These are phyloP conservation scores for Mucor lusitanicus DNA, from an alignment of 371 early-diverging fungal species.

Conservation along the genomic window DNA sequence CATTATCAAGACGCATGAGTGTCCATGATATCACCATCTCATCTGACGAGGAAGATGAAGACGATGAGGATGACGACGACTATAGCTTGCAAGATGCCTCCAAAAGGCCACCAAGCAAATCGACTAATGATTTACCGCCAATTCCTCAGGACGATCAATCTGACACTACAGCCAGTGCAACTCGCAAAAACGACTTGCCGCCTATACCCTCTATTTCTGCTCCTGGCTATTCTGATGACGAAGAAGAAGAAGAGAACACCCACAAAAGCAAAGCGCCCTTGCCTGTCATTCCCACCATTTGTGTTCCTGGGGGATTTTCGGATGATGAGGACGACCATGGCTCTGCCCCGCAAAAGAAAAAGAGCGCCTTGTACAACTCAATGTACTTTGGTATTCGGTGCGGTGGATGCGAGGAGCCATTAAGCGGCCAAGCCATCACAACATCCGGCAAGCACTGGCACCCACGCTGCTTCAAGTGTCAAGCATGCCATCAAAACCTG, in stretches of 20 bases:
- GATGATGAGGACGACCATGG: conserved; percentile 11
- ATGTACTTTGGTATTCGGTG: conserved; percentile 37
- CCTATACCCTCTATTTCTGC: conserved; percentile 20
- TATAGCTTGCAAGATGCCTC: neutral
- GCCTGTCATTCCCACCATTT: conserved; percentile 15
- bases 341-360: neutral
- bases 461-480: conserved; percentile 72
- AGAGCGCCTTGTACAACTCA: conserved; percentile 1
- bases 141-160: conserved; percentile 9
- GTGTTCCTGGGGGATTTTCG: conserved; percentile 9
- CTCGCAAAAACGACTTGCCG: conserved; percentile 7
- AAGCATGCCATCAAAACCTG: conserved; percentile 59
- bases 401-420: conserved; percentile 53
- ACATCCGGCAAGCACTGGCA: conserved; percentile 76
- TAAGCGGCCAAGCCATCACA: conserved; percentile 58
- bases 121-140: conserved; percentile 2
- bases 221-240: conserved; percentile 19
- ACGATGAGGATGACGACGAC: conserved; percentile 1
- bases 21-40: conserved; percentile 11
- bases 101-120: neutral
- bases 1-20: conserved; percentile 4
- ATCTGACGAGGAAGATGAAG: conserved; percentile 6
- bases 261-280: neutral
- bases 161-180: neutral
- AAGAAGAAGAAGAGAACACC: conserved; percentile 3